Conservation (phyloP, 2,329 filamentous ascomycete species). For the Bipolaris cookei region DNA sequence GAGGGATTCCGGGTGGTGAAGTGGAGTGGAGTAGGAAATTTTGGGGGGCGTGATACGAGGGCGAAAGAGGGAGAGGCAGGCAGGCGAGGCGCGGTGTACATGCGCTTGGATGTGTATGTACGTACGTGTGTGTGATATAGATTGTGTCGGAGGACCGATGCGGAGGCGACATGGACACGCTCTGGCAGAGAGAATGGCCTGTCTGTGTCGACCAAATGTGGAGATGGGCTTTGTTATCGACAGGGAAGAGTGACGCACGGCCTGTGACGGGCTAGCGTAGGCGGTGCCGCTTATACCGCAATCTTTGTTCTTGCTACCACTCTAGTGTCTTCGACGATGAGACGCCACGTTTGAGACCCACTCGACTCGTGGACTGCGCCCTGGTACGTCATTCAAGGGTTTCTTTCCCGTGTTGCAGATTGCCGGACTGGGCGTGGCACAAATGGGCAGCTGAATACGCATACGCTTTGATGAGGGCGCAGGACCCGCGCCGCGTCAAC, state of each 20-base stretch:
- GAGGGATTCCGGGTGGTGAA: not conserved
- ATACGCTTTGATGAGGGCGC: conserved; percentile 4
- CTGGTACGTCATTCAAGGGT: conserved; percentile 45
- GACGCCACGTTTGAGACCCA: conserved; percentile 48
- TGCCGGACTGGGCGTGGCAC: conserved; percentile 43
- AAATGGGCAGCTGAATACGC: conserved; percentile 22
- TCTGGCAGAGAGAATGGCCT: not conserved
- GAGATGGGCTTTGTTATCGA: conserved; percentile 17
- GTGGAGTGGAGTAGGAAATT: not conserved
- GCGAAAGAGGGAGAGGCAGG: too few relatives aligned
- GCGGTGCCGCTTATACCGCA: conserved; percentile 34
- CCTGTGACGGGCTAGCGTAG: conserved; percentile 16
- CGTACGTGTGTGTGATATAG: not conserved
- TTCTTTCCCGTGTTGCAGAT: conserved; percentile 44
- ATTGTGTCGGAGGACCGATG: conserved; percentile 14
- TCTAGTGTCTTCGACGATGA: conserved; percentile 33
- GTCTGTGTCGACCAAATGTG: conserved; percentile 13
- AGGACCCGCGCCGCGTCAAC: conserved; percentile 13
- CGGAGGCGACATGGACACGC: not conserved
- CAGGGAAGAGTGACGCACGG: conserved; percentile 21
- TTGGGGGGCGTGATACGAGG: not conserved
- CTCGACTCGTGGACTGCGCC: conserved; percentile 44
- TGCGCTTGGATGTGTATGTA: not conserved
- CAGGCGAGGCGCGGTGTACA: not conserved
- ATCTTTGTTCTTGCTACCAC: conserved; percentile 20